phyloP scores from a whole-genome alignment of 345 rosid genomes.

The Sisymbrium irio region DNA sequence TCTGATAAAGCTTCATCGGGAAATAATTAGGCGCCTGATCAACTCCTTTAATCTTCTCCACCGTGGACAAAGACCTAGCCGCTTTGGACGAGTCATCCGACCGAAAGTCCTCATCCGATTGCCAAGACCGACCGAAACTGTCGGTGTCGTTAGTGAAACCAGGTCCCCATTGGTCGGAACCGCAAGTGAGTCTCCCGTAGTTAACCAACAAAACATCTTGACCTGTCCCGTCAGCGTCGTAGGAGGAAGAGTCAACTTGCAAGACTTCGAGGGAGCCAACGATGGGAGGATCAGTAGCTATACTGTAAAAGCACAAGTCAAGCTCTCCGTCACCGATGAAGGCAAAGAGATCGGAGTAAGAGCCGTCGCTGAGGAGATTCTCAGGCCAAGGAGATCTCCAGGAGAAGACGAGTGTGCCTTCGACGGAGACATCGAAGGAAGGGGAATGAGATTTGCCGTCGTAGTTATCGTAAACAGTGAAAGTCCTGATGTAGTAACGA shows the following conservation, averaged over 20 bases:
- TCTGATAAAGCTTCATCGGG: slow-evolving; percentile 89
- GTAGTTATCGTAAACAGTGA: slow-evolving; percentile 95
- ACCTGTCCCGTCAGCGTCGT: slow-evolving; percentile 51
- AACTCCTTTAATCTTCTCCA: slow-evolving; percentile 43
- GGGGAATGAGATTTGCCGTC: slow-evolving; percentile 90
- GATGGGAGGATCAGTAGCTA: slow-evolving; percentile 95
- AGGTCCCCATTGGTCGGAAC: slow-evolving; percentile 83
- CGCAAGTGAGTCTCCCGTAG: slow-evolving; percentile 80
- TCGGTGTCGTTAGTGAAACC: slow-evolving; percentile 88
- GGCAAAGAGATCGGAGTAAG: slow-evolving; percentile 90
- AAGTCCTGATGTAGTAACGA: slow-evolving; percentile 85
- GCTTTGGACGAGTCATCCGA: slow-evolving; percentile 26
- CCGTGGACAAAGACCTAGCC: slow-evolving; percentile 44
- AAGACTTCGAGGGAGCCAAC: slow-evolving; percentile 72
- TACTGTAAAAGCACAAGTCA: slow-evolving; percentile 85
- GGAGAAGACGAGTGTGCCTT: slow-evolving; percentile 85
- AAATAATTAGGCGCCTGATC: slow-evolving; percentile 76
- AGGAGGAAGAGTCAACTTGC: slow-evolving; percentile 71
- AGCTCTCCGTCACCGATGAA: slow-evolving; percentile 74
- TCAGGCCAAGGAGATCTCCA: slow-evolving; percentile 92
- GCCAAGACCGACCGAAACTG: slow-evolving; percentile 85
- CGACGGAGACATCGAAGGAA: slow-evolving; percentile 81
- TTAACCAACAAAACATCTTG: slow-evolving; percentile 56
- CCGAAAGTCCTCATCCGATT: slow-evolving; percentile 54
- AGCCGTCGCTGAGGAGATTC: slow-evolving; percentile 62